Evolutionary conservation across 2,329 filamentous ascomycete species (phyloP), one percentile per base, ranked within the genome.

Genomic region (Stemphylium beticola): DNA sequence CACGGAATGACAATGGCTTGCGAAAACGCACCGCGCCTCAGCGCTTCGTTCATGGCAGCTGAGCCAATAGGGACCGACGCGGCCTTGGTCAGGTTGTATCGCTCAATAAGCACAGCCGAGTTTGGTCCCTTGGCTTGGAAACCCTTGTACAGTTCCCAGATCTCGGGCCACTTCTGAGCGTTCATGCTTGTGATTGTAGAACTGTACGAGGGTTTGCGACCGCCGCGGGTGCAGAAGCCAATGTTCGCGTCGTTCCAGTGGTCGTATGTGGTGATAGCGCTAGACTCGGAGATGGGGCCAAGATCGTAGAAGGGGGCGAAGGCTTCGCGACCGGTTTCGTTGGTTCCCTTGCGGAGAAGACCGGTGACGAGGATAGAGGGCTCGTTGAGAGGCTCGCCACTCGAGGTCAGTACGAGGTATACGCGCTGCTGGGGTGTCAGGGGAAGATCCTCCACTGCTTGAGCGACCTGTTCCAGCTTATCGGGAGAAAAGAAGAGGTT

Each of bases 231-330:
- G 60, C 77, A 79, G 61, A 77, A 77, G 4, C 57, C 53, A 47
- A 76, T 73, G 39, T 68, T 73, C 4, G 63, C 76, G 4, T 66
- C 64, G 60, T 80, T 80, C 77, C 77, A 78, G 17, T 59, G 37
- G 15, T 68, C 65, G 62, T 79, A 79, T 0, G 70, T 66, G 1
- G 68, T 62, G 12, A 77, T 64, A 4, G 55, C 45, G 24, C 58
- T 69, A 17, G 43, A 51, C 17, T 69, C 50, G 4, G 44, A 54
- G 1, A 55, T 20, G 26, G 48, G 76, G 0, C 71, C 75, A 6
- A 79, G 53, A 10, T 63, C 65, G 42, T 74, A 71, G 10, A 80
- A 57, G 0, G 74, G 55, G 0, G 68, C 71, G 48, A 78, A 80
- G 1, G 74, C 74, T 43, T 49, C 45, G 53, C 64, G 39, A 59